Conservation (phyloP, 805 yeast genomes). For the Kodamaea fukazawae region DNA sequence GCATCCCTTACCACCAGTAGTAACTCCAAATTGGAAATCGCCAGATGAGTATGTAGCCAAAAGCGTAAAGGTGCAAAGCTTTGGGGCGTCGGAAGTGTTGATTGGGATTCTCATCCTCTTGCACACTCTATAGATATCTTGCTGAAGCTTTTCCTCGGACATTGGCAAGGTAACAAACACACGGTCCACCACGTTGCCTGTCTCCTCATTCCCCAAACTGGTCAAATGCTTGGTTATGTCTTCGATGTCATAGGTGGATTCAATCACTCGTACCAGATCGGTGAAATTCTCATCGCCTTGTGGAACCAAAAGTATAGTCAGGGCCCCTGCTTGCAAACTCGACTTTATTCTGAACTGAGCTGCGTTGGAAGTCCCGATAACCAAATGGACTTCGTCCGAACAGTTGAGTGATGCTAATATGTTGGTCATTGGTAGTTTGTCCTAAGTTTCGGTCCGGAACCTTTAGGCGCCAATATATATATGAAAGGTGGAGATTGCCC, state of each 20-base stretch:
- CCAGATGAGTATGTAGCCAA: constrained; percentile 71
- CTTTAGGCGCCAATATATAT: neutral
- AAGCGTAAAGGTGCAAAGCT: constrained; percentile 70
- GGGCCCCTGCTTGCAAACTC: constrained; percentile 54
- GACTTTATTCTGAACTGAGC: constrained; percentile 47
- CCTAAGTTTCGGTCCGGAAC: too few relatives aligned
- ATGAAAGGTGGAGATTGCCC: constrained; percentile 12
- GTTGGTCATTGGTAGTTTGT: constrained; percentile 10
- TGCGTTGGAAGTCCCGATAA: constrained; percentile 52
- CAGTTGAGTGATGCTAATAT: constrained; percentile 46
- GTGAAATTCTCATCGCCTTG: constrained; percentile 13
- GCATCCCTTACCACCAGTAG: constrained; percentile 89
- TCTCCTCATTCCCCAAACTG: constrained; percentile 59
- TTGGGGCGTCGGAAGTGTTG: constrained; percentile 72
- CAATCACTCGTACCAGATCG: neutral
- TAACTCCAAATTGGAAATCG: constrained; percentile 74
- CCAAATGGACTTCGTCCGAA: constrained; percentile 51
- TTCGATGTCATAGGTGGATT: constrained; percentile 15
- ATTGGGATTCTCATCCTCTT: constrained; percentile 69
- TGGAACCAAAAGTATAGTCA: constrained; percentile 46
- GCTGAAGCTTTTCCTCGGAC: constrained; percentile 28
- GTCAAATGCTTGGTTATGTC: constrained; percentile 40
- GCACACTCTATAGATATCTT: constrained; percentile 51
- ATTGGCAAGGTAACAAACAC: constrained; percentile 61
- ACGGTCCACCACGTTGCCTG: constrained; percentile 65